These are phyloP conservation scores for Xylaria curta DNA, from an alignment of 495 filamentous ascomycete species.

Conservation along the genomic window DNA sequence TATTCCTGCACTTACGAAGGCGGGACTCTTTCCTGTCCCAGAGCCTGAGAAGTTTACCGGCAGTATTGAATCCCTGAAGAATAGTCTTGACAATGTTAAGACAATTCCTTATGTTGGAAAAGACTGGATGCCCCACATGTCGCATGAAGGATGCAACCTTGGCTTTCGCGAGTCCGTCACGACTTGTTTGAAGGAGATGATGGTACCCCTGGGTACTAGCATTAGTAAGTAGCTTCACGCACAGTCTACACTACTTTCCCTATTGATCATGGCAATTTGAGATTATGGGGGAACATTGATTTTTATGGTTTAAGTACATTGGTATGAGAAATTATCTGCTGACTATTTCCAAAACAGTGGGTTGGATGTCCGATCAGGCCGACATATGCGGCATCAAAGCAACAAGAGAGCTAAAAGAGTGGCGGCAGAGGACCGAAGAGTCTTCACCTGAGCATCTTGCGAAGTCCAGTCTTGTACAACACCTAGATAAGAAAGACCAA, in stretches of 20 bases:
- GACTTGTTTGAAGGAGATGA: constrained; percentile 26
- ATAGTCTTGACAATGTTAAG: constrained; percentile 19
- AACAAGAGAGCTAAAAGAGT: constrained; percentile 19
- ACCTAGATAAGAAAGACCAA: background rate
- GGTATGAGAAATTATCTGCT: background rate
- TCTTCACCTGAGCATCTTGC: background rate
- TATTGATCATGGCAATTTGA: background rate
- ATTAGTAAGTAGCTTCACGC: constrained; percentile 21
- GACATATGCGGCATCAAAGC: constrained; percentile 19
- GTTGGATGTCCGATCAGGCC: constrained; percentile 25
- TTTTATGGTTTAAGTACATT: background rate
- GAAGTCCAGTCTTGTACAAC: background rate
- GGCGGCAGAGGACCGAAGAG: constrained; percentile 16
- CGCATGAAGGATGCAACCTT: constrained; percentile 26
- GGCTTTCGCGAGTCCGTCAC: constrained; percentile 13
- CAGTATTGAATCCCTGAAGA: constrained; percentile 27
- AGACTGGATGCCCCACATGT: constrained; percentile 29
- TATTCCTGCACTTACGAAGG: constrained; percentile 19
- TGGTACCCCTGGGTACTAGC: constrained; percentile 12
- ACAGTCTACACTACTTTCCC: background rate
- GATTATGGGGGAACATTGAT: too few species aligned
- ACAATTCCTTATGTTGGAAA: constrained; percentile 23
- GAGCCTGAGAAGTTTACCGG: constrained; percentile 21
- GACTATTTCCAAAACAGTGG: constrained; percentile 11
- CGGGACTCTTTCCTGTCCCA: constrained; percentile 27